Evolutionary conservation across 1,284 basidiomycete genomes (phyloP), one percentile per base, ranked within the genome.

Genomic region (Sphaerobolus stellatus): DNA sequence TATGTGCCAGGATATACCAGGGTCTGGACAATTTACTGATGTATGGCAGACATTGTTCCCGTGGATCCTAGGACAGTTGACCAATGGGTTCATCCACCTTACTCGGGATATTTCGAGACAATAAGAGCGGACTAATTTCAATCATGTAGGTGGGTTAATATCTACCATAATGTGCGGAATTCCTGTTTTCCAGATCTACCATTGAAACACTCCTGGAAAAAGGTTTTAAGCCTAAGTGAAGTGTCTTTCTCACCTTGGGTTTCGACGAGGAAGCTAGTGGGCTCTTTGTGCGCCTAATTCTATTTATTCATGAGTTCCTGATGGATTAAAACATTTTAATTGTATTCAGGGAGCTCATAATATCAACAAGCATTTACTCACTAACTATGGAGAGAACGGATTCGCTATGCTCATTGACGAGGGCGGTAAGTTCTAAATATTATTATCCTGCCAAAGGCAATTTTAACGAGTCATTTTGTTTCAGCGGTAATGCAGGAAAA

Each of bases 221-320:
- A 25, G 78, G 73, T 31, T 86, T 82, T 61, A 60, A 72, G 33
- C 84, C 82, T 0, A 68, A 71, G 14, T 75, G 83, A 4, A 74
- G 75, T 0, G 69, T 90, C 38, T 72, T 89, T 22, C 71, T 88
- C 24, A 78, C 81, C 1, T 83, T 81, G 49, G 88, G 88, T n/a
- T 83, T 82, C 55, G 87, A 90, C 62, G 88, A 90, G 62, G 88
- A 90, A 68, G 66, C 73, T 2, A 74, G 76, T 25, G 83, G 84
- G 2, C 60, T 73, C 33, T 72, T 76, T 14, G 79, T 78, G 53
- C 52, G 66, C 58, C 16, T 6, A 3, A 24, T 43, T 43, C 18
- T 18, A 7, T 43, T 43, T 9, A 11, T 43, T 3, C 5, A n/a
- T n/a, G n/a, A n/a, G n/a, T 36, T 33, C 60, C 9, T 66, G 64